Base-by-base conservation (phyloP, 2,329 filamentous ascomycete genomes). In the Colletotrichum higginsianum region DNA sequence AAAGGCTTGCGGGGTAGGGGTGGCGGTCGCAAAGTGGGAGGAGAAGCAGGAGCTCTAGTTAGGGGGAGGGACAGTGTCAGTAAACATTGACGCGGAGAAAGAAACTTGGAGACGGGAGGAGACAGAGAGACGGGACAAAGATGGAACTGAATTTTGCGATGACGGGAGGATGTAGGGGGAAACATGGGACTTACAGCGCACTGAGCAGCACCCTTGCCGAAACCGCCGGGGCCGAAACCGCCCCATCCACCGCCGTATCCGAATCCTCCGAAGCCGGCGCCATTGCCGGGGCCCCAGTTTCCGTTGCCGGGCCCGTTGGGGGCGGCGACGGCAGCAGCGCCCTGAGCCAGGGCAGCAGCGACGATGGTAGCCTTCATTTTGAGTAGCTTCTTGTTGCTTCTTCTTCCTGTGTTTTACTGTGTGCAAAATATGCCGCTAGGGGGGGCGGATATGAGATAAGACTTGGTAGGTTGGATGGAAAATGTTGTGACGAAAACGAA, bases 1-100 rank as follows among this genome's bases (percentile, higher is more conserved):
- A 55, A 75, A 75, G 21, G 76, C 75, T 16, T 73, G 50, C 44
- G 76, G 76, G 4, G 74, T 74, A 11, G 73, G 74, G 18, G 74
- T 71, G 12, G 75, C 74, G 5, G 75, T 75, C n/a, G 65, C 64
- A 73, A 74, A 78, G 75, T 76, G 75, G 26, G 76, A 77, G 7
- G 76, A 77, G 60, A 76, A 75, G 65, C 76, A 76, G 53, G 74
- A 74, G 55, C 61, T 69, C 74, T 75, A 11, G 8, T 38, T 38
- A 42, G 35, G 4, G 30, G 12, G 44, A 12, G 13, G 13, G n/a
- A 26, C 7, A 52, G 66, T 66, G 65, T 57, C 16, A 49, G 49
- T 26, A 4, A 12, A 42, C 1, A n/a, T 8, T 5, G 8, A 11
- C 35, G 35, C 13, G 6, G 7, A 0, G 46, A 42, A 18, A 15